A percentile compares a stretch with the other conserved stretches of the same genome.
These are phyloP conservation scores for Alternaria atra DNA, from an alignment of 2,329 filamentous ascomycete genomes.

Conservation along the genomic window DNA sequence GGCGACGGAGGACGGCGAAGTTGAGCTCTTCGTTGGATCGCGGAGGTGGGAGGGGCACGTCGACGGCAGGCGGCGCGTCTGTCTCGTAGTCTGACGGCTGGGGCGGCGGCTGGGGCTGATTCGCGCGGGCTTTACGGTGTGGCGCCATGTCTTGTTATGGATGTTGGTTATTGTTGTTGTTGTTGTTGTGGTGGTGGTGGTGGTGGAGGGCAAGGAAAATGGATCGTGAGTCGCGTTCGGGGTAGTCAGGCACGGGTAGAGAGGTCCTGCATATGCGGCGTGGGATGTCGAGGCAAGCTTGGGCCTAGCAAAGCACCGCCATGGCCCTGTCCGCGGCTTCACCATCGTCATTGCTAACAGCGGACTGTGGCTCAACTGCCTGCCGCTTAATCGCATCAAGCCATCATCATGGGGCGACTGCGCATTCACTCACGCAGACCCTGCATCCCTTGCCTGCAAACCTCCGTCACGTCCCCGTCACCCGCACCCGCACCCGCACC, in stretches of 20 bases:
- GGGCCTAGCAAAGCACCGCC: constrained; percentile 11
- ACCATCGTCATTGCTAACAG: constrained; percentile 21
- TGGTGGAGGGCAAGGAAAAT: neutral
- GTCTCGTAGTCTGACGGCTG: constrained; percentile 65
- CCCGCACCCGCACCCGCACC: neutral
- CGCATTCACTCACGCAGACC: neutral
- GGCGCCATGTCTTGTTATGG: constrained; percentile 36
- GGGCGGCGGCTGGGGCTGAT: constrained; percentile 44
- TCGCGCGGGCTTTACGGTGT: constrained; percentile 44
- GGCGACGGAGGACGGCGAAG: constrained; percentile 80
- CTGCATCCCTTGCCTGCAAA: neutral
- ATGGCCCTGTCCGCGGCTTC: constrained; percentile 4
- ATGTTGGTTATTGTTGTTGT: constrained; percentile 6
- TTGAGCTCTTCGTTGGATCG: constrained; percentile 89
- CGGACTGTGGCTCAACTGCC: constrained; percentile 24
- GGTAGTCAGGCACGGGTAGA: neutral
- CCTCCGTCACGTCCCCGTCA: neutral
- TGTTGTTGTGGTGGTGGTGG: neutral
- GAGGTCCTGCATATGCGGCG: neutral
- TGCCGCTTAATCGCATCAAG: constrained; percentile 17
- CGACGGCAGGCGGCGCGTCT: constrained; percentile 53
- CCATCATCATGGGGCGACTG: constrained; percentile 17
- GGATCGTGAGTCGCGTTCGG: neutral
- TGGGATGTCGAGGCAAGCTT: constrained; percentile 3
- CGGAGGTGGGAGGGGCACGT: constrained; percentile 55